These are phyloP conservation scores for Tolypocladium guangdongense DNA, from an alignment of 2,329 filamentous ascomycete genomes.

Conservation along the genomic window DNA sequence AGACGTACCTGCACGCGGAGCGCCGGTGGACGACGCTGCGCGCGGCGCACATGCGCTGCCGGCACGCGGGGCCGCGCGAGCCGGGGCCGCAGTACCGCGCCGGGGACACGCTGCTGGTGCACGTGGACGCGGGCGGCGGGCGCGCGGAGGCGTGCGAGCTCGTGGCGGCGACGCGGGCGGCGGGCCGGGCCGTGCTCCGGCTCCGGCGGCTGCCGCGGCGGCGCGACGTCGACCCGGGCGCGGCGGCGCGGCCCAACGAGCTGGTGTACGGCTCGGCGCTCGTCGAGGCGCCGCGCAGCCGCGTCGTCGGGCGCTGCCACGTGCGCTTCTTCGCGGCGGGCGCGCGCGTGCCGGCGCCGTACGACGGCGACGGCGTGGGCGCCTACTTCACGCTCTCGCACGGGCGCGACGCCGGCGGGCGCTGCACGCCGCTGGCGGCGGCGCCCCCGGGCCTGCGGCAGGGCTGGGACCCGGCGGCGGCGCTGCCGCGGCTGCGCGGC, in stretches of 20 bases:
- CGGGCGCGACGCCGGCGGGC: not conserved
- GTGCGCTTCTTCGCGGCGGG: slow-evolving; percentile 41
- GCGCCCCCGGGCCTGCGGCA: slow-evolving; percentile 33
- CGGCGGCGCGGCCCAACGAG: slow-evolving; percentile 38
- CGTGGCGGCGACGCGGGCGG: slow-evolving; percentile 17
- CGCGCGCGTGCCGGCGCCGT: slow-evolving; percentile 47
- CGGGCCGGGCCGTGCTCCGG: slow-evolving; percentile 11
- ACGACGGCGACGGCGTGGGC: slow-evolving; percentile 52
- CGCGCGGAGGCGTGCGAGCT: slow-evolving; percentile 53
- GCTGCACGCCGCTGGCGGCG: slow-evolving; percentile 23
- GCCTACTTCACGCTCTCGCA: slow-evolving; percentile 55
- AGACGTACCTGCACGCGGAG: slow-evolving; percentile 52
- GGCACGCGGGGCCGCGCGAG: slow-evolving; percentile 15
- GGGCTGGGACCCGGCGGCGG: slow-evolving; percentile 38
- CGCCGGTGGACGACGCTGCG: slow-evolving; percentile 51
- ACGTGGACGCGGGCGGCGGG: slow-evolving; percentile 15
- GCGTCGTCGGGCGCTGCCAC: slow-evolving; percentile 45
- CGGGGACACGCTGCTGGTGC: slow-evolving; percentile 51
- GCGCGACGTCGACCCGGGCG: slow-evolving; percentile 21
- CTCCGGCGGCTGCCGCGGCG: slow-evolving; percentile 46
- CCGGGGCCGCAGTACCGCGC: slow-evolving; percentile 20
- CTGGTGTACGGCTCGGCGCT: slow-evolving; percentile 43
- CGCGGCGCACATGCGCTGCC: slow-evolving; percentile 43
- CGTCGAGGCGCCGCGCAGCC: slow-evolving; percentile 20
- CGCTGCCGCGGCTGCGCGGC: slow-evolving; percentile 36